Base-by-base conservation (phyloP, 73 alveolate genomes). In the Paramecium primaurelia region DNA sequence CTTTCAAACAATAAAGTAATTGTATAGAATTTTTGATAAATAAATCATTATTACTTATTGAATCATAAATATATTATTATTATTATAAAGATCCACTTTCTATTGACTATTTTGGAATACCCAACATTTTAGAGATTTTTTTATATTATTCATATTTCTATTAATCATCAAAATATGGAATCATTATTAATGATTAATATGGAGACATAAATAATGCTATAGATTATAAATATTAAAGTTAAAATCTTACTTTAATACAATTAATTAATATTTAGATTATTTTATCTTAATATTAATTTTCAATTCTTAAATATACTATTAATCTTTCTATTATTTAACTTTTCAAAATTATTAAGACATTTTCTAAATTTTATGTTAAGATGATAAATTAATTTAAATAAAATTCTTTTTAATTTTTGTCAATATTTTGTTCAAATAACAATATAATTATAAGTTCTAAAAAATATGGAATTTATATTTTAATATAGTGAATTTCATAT, bases 181-280 rank as follows among this genome's bases (percentile, higher is more conserved):
- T n/a, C 32, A 47, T 40, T 3, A 80, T 8, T 44, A 49, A 10
- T 20, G 91, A 42, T 80, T 34, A 28, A 20, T 80, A 80, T 4
- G 91, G 91, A 0, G 91, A 80, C 91, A 80, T 80, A 22, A 25
- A 80, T 44, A 18, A 45, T 11, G 77, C 58, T 2, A 80, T 80
- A 8, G 77, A 26, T 20, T 80, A 45, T 47, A 80, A 26, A 47
- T 80, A 45, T 2, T 34, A 20, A 9, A 49, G 28, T 80, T 59
- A 80, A 26, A 80, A 80, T 47, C 58, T 80, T 3, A 80, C 44
- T 49, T 45, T 49, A 12, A 80, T 80, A 26, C 91, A 80, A 80
- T 80, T 40, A 5, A 26, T 45, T 18, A 80, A 28, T 80, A 80
- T 80, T 47, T 80, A 6, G 16, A 80, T 47, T 8, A 80, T 44